Evolutionary conservation across 768 basidiomycete species (phyloP).

Genomic region (Termitomyces sp.): DNA sequence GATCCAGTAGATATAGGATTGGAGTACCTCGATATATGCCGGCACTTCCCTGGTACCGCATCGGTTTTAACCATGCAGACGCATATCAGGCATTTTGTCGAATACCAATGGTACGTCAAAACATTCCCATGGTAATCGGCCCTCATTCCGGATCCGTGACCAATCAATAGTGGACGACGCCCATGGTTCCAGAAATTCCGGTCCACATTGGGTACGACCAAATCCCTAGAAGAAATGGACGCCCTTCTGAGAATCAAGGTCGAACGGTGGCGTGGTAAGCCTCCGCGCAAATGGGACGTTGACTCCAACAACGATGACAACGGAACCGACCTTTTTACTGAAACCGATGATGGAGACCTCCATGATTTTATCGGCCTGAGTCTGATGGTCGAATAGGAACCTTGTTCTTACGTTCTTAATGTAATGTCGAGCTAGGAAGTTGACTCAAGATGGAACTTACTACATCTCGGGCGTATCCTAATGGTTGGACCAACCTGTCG

Average conservation of each 20-base stretch:
- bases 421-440: background rate
- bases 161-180: constrained; percentile 36
- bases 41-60: constrained; percentile 45
- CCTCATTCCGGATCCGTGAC: constrained; percentile 6
- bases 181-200: constrained; percentile 60
- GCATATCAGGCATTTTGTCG: constrained; percentile 67
- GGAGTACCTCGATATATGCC: constrained; percentile 67
- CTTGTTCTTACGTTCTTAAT: background rate
- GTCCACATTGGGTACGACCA: constrained; percentile 36
- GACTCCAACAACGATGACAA: constrained; percentile 12
- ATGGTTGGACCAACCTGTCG: constrained; percentile 4
- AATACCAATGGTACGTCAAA: constrained; percentile 58
- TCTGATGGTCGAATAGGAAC: constrained; percentile 5
- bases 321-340: constrained; percentile 10
- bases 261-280: constrained; percentile 45
- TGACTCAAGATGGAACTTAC: background rate
- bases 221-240: constrained; percentile 44
- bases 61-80: constrained; percentile 49
- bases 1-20: constrained; percentile 65
- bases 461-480: background rate
- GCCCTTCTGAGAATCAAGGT: constrained; percentile 39
- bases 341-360: constrained; percentile 5
- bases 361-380: constrained; percentile 8
- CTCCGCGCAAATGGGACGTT: constrained; percentile 22
- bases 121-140: constrained; percentile 10